A percentile compares a stretch with the other conserved stretches of the same genome.
These are phyloP conservation scores for Paramarasmius palmivorus DNA, from an alignment of 1,284 basidiomycete genomes.

Conservation along the genomic window DNA sequence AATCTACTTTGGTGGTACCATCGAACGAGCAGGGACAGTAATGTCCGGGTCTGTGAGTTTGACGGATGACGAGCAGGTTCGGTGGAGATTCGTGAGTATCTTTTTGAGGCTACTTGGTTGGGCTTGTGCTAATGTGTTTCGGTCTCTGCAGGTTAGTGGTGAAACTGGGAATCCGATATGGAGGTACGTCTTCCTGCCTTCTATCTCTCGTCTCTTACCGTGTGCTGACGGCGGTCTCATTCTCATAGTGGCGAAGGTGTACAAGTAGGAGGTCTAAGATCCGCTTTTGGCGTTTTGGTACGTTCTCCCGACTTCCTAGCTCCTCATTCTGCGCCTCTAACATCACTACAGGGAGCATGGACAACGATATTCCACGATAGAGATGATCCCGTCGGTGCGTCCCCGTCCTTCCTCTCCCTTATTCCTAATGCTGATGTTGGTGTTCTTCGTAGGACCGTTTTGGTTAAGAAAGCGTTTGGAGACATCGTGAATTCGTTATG, in stretches of 20 bases:
- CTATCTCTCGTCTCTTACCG: neutral
- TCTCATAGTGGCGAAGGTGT: conserved; percentile 58
- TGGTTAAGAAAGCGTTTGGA: conserved; percentile 27
- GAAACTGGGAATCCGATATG: conserved; percentile 59
- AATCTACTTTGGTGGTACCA: conserved; percentile 56
- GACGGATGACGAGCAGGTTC: conserved; percentile 50
- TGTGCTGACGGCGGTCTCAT: conserved; percentile 2
- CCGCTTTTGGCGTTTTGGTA: conserved; percentile 53
- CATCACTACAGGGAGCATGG: conserved; percentile 50
- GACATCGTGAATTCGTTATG: too few relatives aligned
- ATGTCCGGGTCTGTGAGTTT: conserved; percentile 59
- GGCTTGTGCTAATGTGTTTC: conserved; percentile 11
- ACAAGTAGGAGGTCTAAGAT: conserved; percentile 61
- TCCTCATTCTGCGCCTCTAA: neutral
- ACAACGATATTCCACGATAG: conserved; percentile 65
- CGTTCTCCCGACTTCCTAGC: neutral
- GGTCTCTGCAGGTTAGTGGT: conserved; percentile 47
- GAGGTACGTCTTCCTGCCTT: conserved; percentile 43
- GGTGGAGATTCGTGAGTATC: conserved; percentile 63
- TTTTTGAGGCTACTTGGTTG: conserved; percentile 7
- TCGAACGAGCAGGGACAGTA: conserved; percentile 36
- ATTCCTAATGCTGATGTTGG: neutral
- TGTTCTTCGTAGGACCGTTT: conserved; percentile 29
- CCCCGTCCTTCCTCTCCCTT: neutral
- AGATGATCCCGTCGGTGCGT: conserved; percentile 56